Evolutionary conservation across 768 basidiomycete species (phyloP), one percentile per base, ranked within the genome.

Genomic region (Lactarius pseudohatsudake): DNA sequence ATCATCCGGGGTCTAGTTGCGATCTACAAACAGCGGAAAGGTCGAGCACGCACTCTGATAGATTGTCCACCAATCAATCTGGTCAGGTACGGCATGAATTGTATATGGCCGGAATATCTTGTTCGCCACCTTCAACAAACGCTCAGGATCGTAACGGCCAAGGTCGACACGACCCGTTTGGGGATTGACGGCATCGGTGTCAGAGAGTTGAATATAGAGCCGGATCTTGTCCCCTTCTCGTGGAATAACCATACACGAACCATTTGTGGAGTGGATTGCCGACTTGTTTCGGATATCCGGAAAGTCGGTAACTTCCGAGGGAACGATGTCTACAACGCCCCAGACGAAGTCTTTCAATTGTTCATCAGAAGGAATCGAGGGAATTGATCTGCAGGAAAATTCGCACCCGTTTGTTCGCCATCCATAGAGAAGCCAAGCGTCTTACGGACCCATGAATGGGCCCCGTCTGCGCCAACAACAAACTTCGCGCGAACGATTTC

Each of bases 381-480:
- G 20, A 6, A 22, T 22, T 6, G 9, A 8, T 58, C 32, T 28
- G 8, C 28, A 38, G 43, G 22, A 28, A 9, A 26, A 32, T 1
- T 65, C 72, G 30, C 15, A 77, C 81, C 78, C 10, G 80, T 81
- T 67, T 90, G 87, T 74, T 92, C 90, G 7, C 92, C 92, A 66
- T 91, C 85, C 89, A 93, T 89, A 4, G 77, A 72, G 59, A 93
- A 87, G 10, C 80, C 79, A 10, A 91, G 77, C 0, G 76, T 64
- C 66, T 90, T 91, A 30, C 92, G 83, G 28, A 93, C 89, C 90
- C 91, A 92, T 13, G 90, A 92, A 76, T 92, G 91, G 0, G 90
- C 91, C 6, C 90, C 91, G 73, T 94, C 92, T 26, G 86, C 81
- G 1, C 92, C 92, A 36, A 94, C 78, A 2, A 92, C 86, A 72